A percentile compares a stretch with the other conserved stretches of the same genome.
Conservation (phyloP, 345 rosid genomes). For the Populus ilicifolia region DNA sequence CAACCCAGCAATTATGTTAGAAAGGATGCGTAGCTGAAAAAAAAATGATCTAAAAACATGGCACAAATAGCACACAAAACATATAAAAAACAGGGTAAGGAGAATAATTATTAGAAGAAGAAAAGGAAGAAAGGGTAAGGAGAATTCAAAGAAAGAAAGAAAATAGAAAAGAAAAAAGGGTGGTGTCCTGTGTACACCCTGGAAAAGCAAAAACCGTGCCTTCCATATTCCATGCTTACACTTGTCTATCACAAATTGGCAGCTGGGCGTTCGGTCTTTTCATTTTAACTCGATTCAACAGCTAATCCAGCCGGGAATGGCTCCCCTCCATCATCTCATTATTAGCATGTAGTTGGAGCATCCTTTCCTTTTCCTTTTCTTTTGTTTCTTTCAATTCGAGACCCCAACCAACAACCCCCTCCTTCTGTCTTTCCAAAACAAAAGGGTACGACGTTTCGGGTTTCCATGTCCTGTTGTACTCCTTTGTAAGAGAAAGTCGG, state of each 20-base stretch:
- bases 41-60: too few relatives aligned
- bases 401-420: not conserved
- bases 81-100: too few relatives aligned
- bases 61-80: too few relatives aligned
- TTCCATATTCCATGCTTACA: not conserved
- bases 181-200: not conserved
- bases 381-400: not conserved
- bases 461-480: slow-evolving; percentile 18
- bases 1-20: too few relatives aligned
- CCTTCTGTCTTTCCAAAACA: not conserved
- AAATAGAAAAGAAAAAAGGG: too few relatives aligned
- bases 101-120: too few relatives aligned
- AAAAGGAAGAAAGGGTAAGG: not conserved
- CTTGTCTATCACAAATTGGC: not conserved
- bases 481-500: slow-evolving; percentile 2
- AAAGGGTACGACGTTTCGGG: slow-evolving; percentile 4
- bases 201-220: not conserved
- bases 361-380: not conserved
- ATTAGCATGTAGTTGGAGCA: slow-evolving; percentile 14
- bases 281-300: not conserved
- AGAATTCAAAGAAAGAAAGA: not conserved
- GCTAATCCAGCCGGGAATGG: slow-evolving; percentile 32
- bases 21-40: too few relatives aligned
- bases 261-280: not conserved
- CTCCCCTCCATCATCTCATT: not conserved